Evolutionary conservation across 306 rosid species (phyloP), one percentile per base, ranked within the genome.

Genomic region (Mimosa bimucronata): DNA sequence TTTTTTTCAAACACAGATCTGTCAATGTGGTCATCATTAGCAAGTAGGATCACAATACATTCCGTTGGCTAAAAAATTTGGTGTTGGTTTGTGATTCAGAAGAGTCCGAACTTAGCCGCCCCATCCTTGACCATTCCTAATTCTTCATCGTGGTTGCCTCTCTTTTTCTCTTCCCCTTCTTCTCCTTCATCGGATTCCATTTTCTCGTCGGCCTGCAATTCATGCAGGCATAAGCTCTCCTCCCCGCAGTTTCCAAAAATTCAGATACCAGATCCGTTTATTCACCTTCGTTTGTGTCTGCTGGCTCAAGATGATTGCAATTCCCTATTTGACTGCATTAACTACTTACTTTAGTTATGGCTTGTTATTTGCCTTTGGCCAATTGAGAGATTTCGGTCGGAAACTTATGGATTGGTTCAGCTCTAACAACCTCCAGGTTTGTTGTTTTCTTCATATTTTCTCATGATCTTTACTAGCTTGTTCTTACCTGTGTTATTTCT

Each of bases 311-410:
- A 87, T 84, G 98, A 89, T 90, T 53, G 83, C 94, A 21, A 91
- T 94, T 74, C 98, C 98, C 9, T 94, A 94, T 85, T 64, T 91
- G 71, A 91, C 98, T 70, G 98, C 98, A n/a, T 85, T 94, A 62
- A 90, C 94, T 65, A 94, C 98, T 75, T 94, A 91, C 90, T 91
- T 94, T 86, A 94, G 98, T 87, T 94, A 94, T 55, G 98, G 92
- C 57, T 78, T 94, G 72, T 97, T 94, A 79, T 94, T 94, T 81
- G 95, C 85, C 25, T 94, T 94, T 29, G 98, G 98, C 31, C 98
- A 94, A 79, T 62, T 94, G 86, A 74, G 98, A 34, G 98, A 94
- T 85, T 89, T 94, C 85, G 92, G 88, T 89, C 73, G 98, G 12
- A 90, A 90, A 77, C 41, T 91, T 77, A 37, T 88, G 66, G 98